Percentiles rank a stretch among this genome's conserved stretches.
Conservation (phyloP, 2,329 filamentous ascomycete species). For the Rhynchosporium agropyri region DNA sequence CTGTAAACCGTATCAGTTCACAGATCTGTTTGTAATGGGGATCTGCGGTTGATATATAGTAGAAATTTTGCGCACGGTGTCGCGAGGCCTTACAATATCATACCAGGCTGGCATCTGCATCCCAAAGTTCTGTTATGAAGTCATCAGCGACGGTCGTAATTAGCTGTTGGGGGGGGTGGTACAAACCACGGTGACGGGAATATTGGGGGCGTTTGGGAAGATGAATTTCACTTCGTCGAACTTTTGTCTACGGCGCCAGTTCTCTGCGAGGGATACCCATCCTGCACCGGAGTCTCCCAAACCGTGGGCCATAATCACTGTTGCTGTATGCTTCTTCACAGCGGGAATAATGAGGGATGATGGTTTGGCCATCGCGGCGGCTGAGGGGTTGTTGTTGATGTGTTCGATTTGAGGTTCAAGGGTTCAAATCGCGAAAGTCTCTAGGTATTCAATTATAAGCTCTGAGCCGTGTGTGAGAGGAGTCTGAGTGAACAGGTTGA, state of each 20-base stretch:
- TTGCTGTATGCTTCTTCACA: slow-evolving; percentile 82
- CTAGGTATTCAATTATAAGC: too few species aligned
- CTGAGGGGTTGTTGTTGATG: slow-evolving; percentile 1
- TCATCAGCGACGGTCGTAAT: slow-evolving; percentile 19
- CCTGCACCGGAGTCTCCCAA: slow-evolving; percentile 81
- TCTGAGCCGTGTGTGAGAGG: background rate
- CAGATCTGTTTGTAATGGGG: background rate
- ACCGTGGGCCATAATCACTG: slow-evolving; percentile 92
- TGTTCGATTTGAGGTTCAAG: background rate
- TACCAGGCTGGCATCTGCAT: slow-evolving; percentile 88
- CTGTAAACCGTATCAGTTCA: slow-evolving; percentile 33
- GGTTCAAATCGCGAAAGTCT: background rate
- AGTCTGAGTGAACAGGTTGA: background rate
- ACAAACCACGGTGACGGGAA: slow-evolving; percentile 77
- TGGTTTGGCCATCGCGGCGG: slow-evolving; percentile 36
- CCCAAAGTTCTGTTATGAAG: slow-evolving; percentile 63
- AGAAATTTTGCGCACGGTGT: slow-evolving; percentile 29
- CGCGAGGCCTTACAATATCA: slow-evolving; percentile 63
- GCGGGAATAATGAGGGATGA: slow-evolving; percentile 72
- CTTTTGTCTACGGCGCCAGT: slow-evolving; percentile 77
- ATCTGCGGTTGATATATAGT: background rate
- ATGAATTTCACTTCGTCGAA: slow-evolving; percentile 93
- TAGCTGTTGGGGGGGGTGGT: background rate
- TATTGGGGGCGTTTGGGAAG: slow-evolving; percentile 85
- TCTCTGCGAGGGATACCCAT: slow-evolving; percentile 82